Conservation (phyloP, 1,139 yeast species). For the Saccharomyces pastorianus region DNA sequence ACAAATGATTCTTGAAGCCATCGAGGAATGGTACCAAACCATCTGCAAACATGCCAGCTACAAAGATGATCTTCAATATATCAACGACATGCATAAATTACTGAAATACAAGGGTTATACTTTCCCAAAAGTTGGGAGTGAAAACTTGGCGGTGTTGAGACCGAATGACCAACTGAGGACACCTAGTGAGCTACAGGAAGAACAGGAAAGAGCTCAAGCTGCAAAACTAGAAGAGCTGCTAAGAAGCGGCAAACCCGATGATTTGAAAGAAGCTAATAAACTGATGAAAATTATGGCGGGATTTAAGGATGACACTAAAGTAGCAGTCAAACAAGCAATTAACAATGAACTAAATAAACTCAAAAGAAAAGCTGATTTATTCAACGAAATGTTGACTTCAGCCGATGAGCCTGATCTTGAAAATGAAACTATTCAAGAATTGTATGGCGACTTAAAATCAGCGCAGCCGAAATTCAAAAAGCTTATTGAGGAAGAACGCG, state of each 20-base stretch:
- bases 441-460: constrained; percentile 69
- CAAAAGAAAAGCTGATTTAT: constrained; percentile 79
- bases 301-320: constrained; percentile 67
- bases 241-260: constrained; percentile 93
- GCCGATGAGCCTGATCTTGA: constrained; percentile 46
- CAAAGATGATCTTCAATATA: constrained; percentile 84
- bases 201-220: constrained; percentile 84
- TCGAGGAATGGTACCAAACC: constrained; percentile 97
- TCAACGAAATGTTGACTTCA: constrained; percentile 77
- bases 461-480: constrained; percentile 84
- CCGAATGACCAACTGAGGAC: constrained; percentile 88
- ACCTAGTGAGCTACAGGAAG: constrained; percentile 82
- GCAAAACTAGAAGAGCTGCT: constrained; percentile 94
- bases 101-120: constrained; percentile 79
- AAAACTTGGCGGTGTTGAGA: constrained; percentile 87
- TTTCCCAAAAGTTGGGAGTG: constrained; percentile 85
- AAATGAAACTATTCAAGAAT: constrained; percentile 69
- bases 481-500: constrained; percentile 69
- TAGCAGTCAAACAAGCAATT: constrained; percentile 66
- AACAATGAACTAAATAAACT: constrained; percentile 79
- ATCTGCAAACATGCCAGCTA: constrained; percentile 84
- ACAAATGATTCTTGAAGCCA: constrained; percentile 74
- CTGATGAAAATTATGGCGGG: constrained; percentile 98
- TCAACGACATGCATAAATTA: constrained; percentile 91
- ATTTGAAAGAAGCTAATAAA: constrained; percentile 90